Percentiles rank a stretch among this genome's conserved stretches.
These are phyloP conservation scores for Calendula officinalis DNA, from an alignment of 129 eudicot genomes.

Conservation along the genomic window DNA sequence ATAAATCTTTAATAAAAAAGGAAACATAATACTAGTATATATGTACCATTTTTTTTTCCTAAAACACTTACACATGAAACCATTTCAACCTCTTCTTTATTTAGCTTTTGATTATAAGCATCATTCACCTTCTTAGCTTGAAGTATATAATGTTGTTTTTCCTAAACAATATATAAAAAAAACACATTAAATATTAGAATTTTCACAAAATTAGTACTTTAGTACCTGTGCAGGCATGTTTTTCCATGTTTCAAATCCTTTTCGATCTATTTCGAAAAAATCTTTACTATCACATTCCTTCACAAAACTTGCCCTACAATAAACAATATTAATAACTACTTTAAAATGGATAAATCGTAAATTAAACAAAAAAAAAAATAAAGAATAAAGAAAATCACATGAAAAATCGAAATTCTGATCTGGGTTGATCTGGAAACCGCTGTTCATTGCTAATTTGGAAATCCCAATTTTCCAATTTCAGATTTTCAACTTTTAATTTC, in stretches of 20 bases:
- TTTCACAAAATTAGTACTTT: slow-evolving; percentile 31
- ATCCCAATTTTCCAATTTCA: slow-evolving; percentile 14
- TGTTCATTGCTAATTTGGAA: neutral
- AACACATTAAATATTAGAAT: neutral
- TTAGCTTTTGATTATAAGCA: slow-evolving; percentile 39
- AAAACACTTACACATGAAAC: slow-evolving; percentile 23
- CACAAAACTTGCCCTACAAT: slow-evolving; percentile 58
- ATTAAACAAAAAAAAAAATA: neutral
- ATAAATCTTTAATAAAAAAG: neutral
- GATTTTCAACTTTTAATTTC: slow-evolving; percentile 29
- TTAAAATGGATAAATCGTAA: too few relatives aligned
- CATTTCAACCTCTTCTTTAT: slow-evolving; percentile 39
- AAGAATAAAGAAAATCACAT: slow-evolving; percentile 27
- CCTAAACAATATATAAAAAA: slow-evolving; percentile 32
- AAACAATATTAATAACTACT: neutral
- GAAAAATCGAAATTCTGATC: slow-evolving; percentile 63
- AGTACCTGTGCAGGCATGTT: slow-evolving; percentile 49
- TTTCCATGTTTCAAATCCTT: slow-evolving; percentile 60
- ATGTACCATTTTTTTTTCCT: too few relatives aligned
- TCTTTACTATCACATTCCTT: slow-evolving; percentile 31
- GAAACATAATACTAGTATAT: too few relatives aligned
- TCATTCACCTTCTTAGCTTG: slow-evolving; percentile 44
- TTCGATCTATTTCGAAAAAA: slow-evolving; percentile 40
- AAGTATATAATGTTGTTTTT: slow-evolving; percentile 38
- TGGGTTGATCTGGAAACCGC: slow-evolving; percentile 50